These are phyloP conservation scores for Cutaneotrichosporon mucoides DNA, from an alignment of 1,284 basidiomycete genomes.

Conservation along the genomic window DNA sequence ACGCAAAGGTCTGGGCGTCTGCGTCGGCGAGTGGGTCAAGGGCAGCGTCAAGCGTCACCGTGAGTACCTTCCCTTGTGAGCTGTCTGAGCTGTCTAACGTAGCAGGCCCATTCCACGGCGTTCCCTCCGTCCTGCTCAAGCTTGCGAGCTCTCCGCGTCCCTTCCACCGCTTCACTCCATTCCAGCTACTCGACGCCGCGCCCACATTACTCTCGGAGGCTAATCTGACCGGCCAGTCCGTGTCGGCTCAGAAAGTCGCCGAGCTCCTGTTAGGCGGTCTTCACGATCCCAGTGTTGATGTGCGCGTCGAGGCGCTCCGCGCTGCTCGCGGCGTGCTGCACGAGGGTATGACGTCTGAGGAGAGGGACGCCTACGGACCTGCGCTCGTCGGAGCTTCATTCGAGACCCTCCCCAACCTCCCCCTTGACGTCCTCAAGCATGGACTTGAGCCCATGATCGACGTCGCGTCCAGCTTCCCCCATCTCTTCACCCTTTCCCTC, in stretches of 20 bases:
- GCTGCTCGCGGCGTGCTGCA: slow-evolving; percentile 35
- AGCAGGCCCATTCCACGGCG: slow-evolving; percentile 31
- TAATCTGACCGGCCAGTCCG: slow-evolving; percentile 18
- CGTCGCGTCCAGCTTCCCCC: slow-evolving; percentile 62
- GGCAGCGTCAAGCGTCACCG: slow-evolving; percentile 33
- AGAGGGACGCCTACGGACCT: slow-evolving; percentile 29
- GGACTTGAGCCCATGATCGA: slow-evolving; percentile 64
- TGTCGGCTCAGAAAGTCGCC: slow-evolving; percentile 31
- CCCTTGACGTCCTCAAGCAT: slow-evolving; percentile 24
- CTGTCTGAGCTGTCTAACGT: too few relatives aligned
- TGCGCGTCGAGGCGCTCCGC: slow-evolving; percentile 41
- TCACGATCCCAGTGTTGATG: slow-evolving; percentile 38
- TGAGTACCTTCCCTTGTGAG: slow-evolving; percentile 17
- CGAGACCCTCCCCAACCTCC: slow-evolving; percentile 24
- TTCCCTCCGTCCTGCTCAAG: slow-evolving; percentile 36
- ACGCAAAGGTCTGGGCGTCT: slow-evolving; percentile 39
- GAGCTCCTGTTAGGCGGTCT: slow-evolving; percentile 37
- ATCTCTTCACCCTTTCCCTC: slow-evolving; percentile 61
- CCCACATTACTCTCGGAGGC: slow-evolving; percentile 34
- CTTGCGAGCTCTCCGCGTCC: slow-evolving; percentile 33
- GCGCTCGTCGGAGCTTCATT: slow-evolving; percentile 28
- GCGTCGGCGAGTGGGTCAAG: slow-evolving; percentile 38
- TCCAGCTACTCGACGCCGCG: slow-evolving; percentile 34
- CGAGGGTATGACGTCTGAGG: slow-evolving; percentile 29
- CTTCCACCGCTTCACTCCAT: slow-evolving; percentile 42